Base-by-base conservation (phyloP, 2,329 filamentous ascomycete genomes). In the Neofusicoccum kwambonambiense region DNA sequence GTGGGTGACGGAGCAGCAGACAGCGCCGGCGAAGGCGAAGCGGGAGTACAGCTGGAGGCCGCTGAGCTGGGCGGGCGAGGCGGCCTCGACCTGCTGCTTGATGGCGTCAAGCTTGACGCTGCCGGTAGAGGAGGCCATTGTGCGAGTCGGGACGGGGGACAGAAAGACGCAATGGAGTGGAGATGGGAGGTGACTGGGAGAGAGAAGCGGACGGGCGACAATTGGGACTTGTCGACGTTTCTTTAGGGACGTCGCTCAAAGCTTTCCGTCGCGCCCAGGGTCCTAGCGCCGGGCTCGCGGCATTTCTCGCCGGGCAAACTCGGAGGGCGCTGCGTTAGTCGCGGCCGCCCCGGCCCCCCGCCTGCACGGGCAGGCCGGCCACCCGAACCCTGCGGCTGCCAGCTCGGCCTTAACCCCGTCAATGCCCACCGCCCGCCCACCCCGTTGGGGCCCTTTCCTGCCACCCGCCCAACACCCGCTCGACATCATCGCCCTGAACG, bases 1-100 rank as follows among this genome's bases (percentile, higher is more conserved):
- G 88, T 99, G 95, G 78, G 95, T 99, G 83, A 98, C 84, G 74
- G 93, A 95, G 83, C 95, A 99, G 89, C 95, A 97, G 86, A 98
- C 84, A 75, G 95, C 95, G 42, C 95, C 95, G 75, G 95, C 93
- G 76, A 99, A 90, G 83, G 95, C 94, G 85, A 97, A 97, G 82
- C 92, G 89, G 75, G 92, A 91, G 89, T 98, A 98, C 74, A 99
- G 91, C 67, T 80, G 83, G 71, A 93, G 54, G 35, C 64, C 64
- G 89, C 87, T 83, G 70, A 87, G 84, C 79, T 87, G 83, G 71
- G 79, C 73, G n/a, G 83, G 82, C 69, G 81, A 75, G 54, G 74
- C 72, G 66, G 82, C 82, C 50, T 76, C 74, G 67, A 79, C 72
- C 60, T 75, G 77, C 70, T 82, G 78, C 76, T 84, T 82, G 70